Conservation (phyloP, 768 basidiomycete genomes). For the Boletus sensibilis region DNA sequence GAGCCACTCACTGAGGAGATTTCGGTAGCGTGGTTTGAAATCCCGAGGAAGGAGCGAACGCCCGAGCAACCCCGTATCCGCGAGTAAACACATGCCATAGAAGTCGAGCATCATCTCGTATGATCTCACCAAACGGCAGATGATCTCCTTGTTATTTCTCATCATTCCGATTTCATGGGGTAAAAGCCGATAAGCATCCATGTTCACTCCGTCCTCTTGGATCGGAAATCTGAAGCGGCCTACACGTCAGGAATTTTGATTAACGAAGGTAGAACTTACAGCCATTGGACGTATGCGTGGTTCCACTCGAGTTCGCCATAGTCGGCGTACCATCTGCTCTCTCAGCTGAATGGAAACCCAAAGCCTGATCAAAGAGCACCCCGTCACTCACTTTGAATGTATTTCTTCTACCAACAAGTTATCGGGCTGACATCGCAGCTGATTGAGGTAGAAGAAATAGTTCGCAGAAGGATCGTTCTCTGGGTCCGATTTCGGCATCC, state of each 20-base stretch:
- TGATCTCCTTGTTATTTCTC: conserved; percentile 47
- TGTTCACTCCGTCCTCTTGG: conserved; percentile 73
- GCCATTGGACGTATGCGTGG: conserved; percentile 78
- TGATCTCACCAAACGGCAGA: conserved; percentile 53
- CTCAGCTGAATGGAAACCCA: conserved; percentile 1
- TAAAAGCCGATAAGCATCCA: conserved; percentile 62
- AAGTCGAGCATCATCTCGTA: conserved; percentile 78
- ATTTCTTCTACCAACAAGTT: conserved; percentile 60
- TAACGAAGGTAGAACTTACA: conserved; percentile 45
- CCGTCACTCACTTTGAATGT: conserved; percentile 48
- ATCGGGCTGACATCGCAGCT: conserved; percentile 57
- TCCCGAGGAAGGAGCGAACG: conserved; percentile 50
- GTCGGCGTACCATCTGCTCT: conserved; percentile 60
- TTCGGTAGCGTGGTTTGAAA: conserved; percentile 55
- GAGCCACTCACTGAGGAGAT: conserved; percentile 59
- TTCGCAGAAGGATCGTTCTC: conserved; percentile 38
- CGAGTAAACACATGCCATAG: conserved; percentile 68
- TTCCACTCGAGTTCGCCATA: conserved; percentile 61
- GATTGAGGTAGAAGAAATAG: conserved; percentile 61
- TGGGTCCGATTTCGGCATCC: conserved; percentile 6
- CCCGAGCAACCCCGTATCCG: conserved; percentile 57
- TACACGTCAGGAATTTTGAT: background rate
- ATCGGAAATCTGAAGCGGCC: conserved; percentile 58
- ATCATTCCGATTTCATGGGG: conserved; percentile 60
- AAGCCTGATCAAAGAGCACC: background rate